A percentile compares a stretch with the other conserved stretches of the same genome.
phyloP scores from a whole-genome alignment of 495 filamentous ascomycete species.

The Hapsidospora chrysogenum region DNA sequence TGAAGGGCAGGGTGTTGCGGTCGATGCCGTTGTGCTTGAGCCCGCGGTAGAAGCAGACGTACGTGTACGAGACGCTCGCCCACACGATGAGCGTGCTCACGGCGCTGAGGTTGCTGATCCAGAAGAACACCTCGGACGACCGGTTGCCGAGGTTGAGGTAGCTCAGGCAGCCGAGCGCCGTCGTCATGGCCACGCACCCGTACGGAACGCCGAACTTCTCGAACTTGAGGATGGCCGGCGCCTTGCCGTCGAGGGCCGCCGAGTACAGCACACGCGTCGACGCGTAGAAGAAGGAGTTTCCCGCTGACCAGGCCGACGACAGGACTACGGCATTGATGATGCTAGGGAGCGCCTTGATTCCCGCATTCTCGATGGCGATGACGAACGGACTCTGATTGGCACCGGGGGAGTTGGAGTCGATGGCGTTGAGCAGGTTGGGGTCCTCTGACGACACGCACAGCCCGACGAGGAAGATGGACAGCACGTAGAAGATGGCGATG shows the following conservation, averaged over 20 bases:
- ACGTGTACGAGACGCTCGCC: conserved; percentile 39
- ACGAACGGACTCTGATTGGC: conserved; percentile 42
- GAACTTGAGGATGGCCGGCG: conserved; percentile 35
- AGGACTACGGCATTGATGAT: conserved; percentile 29
- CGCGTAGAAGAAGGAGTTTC: conserved; percentile 68
- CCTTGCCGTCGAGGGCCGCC: conserved; percentile 44
- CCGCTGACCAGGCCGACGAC: conserved; percentile 35
- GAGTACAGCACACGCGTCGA: conserved; percentile 58
- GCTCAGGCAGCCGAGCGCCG: conserved; percentile 33
- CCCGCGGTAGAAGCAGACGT: conserved; percentile 43
- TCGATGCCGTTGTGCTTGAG: conserved; percentile 40
- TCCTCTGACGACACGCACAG: conserved; percentile 44
- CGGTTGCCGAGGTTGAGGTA: conserved; percentile 34
- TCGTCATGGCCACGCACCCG: conserved; percentile 37
- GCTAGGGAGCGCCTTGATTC: conserved; percentile 24
- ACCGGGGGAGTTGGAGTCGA: conserved; percentile 24
- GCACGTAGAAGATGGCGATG: conserved; percentile 56
- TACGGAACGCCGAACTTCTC: conserved; percentile 44
- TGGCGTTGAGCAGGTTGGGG: conserved; percentile 28
- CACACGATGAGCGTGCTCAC: conserved; percentile 55
- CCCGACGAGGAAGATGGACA: conserved; percentile 54
- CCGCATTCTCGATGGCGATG: conserved; percentile 25
- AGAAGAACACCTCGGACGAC: conserved; percentile 37
- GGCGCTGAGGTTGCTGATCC: conserved; percentile 40
- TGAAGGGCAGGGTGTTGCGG: conserved; percentile 34